Percentiles rank a stretch among this genome's conserved stretches.
These are phyloP conservation scores for Erodium moschatum DNA, from an alignment of 441 rosid species.

Conservation along the genomic window DNA sequence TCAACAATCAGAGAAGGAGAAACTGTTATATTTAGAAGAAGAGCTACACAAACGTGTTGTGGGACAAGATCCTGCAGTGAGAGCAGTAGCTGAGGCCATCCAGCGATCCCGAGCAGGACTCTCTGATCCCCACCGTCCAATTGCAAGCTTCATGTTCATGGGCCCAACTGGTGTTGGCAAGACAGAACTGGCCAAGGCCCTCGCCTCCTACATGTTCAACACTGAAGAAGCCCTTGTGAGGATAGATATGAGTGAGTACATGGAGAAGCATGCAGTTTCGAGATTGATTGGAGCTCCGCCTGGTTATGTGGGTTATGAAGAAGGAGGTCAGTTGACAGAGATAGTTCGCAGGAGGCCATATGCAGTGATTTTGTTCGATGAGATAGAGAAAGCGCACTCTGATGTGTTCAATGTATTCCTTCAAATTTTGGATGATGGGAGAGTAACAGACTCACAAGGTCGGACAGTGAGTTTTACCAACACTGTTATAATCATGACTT, in stretches of 20 bases:
- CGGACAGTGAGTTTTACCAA: constrained; percentile 94
- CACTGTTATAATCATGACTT: constrained; percentile 91
- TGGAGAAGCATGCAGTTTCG: constrained; percentile 93
- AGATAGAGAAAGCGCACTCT: constrained; percentile 95
- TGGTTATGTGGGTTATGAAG: constrained; percentile 93
- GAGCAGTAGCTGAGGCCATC: constrained; percentile 86
- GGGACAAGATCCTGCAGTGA: constrained; percentile 97
- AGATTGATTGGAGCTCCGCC: constrained; percentile 97
- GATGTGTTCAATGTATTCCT: constrained; percentile 99
- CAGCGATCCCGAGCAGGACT: constrained; percentile 97
- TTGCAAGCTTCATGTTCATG: constrained; percentile 95
- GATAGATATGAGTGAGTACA: constrained; percentile 97
- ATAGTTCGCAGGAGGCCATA: constrained; percentile 93
- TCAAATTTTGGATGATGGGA: constrained; percentile 93
- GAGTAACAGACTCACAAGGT: constrained; percentile 94
- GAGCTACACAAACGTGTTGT: constrained; percentile 80
- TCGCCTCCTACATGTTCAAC: constrained; percentile 90
- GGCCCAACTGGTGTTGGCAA: constrained; percentile 99
- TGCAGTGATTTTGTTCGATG: constrained; percentile 84
- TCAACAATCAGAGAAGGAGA: constrained; percentile 80
- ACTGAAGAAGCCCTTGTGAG: constrained; percentile 96
- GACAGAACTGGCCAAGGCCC: constrained; percentile 89
- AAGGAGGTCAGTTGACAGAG: constrained; percentile 95
- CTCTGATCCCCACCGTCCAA: constrained; percentile 90
- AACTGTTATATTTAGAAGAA: constrained; percentile 87